These are phyloP conservation scores for Tylopilus orsonianus DNA, from an alignment of 1,284 basidiomycete species.

Conservation along the genomic window DNA sequence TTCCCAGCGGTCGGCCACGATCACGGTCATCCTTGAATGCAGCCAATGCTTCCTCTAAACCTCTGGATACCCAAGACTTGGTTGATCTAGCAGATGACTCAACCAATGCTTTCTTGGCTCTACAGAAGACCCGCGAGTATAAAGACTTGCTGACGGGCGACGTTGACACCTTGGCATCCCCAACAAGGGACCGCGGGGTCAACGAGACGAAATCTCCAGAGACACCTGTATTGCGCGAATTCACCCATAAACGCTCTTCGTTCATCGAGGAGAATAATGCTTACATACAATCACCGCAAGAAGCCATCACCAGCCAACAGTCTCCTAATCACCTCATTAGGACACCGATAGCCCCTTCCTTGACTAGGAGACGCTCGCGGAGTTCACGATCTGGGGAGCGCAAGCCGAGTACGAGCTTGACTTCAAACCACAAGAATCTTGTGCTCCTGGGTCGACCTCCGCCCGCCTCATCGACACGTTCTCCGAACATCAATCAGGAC, in stretches of 20 bases:
- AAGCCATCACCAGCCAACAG: slow-evolving; percentile 47
- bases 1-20: slow-evolving; percentile 22
- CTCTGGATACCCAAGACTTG: slow-evolving; percentile 19
- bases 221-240: slow-evolving; percentile 57
- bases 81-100: slow-evolving; percentile 20
- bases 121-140: slow-evolving; percentile 29
- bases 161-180: slow-evolving; percentile 37
- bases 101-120: slow-evolving; percentile 4
- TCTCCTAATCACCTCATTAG: slow-evolving; percentile 24
- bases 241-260: slow-evolving; percentile 69
- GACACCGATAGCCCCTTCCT: slow-evolving; percentile 26
- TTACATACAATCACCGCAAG: slow-evolving; percentile 43
- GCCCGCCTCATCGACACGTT: slow-evolving; percentile 4
- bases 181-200: slow-evolving; percentile 21
- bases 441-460: slow-evolving; percentile 18
- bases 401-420: slow-evolving; percentile 13
- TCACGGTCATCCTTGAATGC: slow-evolving; percentile 29
- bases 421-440: slow-evolving; percentile 11
- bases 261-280: slow-evolving; percentile 55
- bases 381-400: slow-evolving; percentile 30
- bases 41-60: slow-evolving; percentile 17
- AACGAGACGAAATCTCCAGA: slow-evolving; percentile 20
- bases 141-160: slow-evolving; percentile 76
- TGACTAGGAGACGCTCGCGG: slow-evolving; percentile 28
- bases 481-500: slow-evolving; percentile 15